Evolutionary conservation across 2,329 filamentous ascomycete species (phyloP).

Genomic region (Ascochyta rabiei): DNA sequence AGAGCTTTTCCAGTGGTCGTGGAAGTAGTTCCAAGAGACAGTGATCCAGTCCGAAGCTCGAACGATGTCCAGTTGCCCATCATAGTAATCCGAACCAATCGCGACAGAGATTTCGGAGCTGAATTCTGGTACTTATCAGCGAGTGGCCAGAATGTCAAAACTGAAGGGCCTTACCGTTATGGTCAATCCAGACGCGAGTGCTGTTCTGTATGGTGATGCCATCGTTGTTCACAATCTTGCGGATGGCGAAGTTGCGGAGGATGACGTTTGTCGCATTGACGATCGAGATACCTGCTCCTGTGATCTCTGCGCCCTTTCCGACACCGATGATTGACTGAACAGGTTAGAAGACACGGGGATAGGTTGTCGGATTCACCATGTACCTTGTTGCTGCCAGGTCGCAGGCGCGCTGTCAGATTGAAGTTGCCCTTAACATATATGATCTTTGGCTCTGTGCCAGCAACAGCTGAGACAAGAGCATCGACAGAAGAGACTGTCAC

Average conservation of each 20-base stretch:
- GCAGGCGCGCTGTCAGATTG: conserved; percentile 51
- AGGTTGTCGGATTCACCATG: neutral
- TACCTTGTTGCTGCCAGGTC: conserved; percentile 51
- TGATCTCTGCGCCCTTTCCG: conserved; percentile 49
- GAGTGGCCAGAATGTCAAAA: rapidly evolving
- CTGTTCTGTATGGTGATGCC: conserved; percentile 65
- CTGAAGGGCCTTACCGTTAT: conserved; percentile 53
- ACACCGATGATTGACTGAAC: conserved; percentile 38
- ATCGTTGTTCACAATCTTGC: conserved; percentile 63
- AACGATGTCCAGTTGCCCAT: conserved; percentile 68
- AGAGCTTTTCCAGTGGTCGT: conserved; percentile 68
- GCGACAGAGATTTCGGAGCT: conserved; percentile 61
- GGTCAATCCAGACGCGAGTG: conserved; percentile 68
- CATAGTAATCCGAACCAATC: conserved; percentile 69
- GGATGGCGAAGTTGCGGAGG: conserved; percentile 66
- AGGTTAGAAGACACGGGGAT: conserved; percentile 36
- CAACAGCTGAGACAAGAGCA: conserved; percentile 37
- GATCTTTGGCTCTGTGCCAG: conserved; percentile 37
- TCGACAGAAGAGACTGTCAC: conserved; percentile 37
- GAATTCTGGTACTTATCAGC: conserved; percentile 51
- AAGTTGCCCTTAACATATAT: conserved; percentile 55
- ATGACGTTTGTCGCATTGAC: conserved; percentile 64
- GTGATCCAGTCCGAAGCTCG: conserved; percentile 68
- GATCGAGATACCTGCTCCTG: conserved; percentile 60
- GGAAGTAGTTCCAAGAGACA: conserved; percentile 59